Conservation (phyloP, 2,329 filamentous ascomycete genomes). For the Paecilomyces variotii region DNA sequence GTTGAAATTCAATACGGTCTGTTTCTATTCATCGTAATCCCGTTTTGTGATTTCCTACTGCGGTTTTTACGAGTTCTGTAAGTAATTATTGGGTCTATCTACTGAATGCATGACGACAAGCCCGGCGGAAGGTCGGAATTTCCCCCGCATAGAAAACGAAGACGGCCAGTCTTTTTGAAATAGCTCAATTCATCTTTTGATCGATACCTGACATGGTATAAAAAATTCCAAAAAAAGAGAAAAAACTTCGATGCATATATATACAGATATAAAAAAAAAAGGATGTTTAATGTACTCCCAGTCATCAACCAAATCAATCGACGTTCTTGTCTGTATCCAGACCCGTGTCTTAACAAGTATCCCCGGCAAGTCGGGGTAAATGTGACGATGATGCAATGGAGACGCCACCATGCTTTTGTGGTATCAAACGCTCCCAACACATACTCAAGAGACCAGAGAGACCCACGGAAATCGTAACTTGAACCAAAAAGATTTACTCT, state of each 20-base stretch:
- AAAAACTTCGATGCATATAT: background rate
- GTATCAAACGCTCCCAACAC: conserved; percentile 1
- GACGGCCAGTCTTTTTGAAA: background rate
- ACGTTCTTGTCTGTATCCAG: background rate
- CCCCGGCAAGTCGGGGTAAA: background rate
- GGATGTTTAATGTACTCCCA: background rate
- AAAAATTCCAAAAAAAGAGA: background rate
- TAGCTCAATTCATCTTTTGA: background rate
- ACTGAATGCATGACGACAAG: background rate
- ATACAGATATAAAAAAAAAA: background rate
- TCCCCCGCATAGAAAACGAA: background rate
- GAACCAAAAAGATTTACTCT: conserved; percentile 1
- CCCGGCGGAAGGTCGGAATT: background rate
- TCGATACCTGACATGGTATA: background rate
- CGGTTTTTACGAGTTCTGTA: background rate
- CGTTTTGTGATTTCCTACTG: background rate
- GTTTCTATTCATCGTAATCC: background rate
- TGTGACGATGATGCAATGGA: background rate
- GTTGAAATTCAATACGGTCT: no score
- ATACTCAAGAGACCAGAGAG: background rate
- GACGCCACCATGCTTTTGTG: conserved; percentile 1
- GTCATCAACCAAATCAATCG: background rate
- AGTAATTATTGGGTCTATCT: background rate
- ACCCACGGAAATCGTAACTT: background rate
- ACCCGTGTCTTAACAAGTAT: background rate